Evolutionary conservation across 1,284 basidiomycete species (phyloP).

Genomic region (Uromyces viciae-fabae): DNA sequence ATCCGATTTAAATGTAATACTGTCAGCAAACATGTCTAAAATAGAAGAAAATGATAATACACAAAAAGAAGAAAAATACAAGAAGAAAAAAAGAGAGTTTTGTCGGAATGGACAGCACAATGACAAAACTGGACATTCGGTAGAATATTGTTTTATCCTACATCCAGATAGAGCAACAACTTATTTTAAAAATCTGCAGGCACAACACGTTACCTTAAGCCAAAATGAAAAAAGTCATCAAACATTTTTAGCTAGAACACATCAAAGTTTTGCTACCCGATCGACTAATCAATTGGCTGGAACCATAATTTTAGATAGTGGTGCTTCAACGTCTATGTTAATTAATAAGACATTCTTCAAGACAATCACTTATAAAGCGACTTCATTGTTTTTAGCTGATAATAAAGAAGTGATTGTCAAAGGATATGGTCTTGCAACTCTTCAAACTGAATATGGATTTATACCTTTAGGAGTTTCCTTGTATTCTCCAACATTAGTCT

Average conservation of each 20-base stretch:
- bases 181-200: conserved; percentile 2
- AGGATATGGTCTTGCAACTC: not conserved
- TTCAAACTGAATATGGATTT: not conserved
- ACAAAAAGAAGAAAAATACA: not conserved
- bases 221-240: too few species aligned
- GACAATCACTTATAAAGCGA: not conserved
- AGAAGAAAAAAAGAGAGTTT: not conserved
- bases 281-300: too few species aligned
- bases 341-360: not conserved
- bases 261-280: too few species aligned
- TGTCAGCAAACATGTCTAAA: too few species aligned
- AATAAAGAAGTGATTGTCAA: not conserved
- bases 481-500: not conserved
- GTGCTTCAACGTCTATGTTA: not conserved
- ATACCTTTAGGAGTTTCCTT: not conserved
- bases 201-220: not conserved
- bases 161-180: not conserved
- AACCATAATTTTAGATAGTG: not conserved
- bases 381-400: not conserved
- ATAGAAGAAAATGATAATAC: too few species aligned
- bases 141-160: not conserved
- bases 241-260: too few species aligned
- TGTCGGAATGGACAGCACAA: not conserved
- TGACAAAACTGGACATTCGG: not conserved
- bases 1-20: not conserved